Base-by-base conservation (phyloP, 2,329 filamentous ascomycete genomes). In the Ceratocystis alfenasii region DNA sequence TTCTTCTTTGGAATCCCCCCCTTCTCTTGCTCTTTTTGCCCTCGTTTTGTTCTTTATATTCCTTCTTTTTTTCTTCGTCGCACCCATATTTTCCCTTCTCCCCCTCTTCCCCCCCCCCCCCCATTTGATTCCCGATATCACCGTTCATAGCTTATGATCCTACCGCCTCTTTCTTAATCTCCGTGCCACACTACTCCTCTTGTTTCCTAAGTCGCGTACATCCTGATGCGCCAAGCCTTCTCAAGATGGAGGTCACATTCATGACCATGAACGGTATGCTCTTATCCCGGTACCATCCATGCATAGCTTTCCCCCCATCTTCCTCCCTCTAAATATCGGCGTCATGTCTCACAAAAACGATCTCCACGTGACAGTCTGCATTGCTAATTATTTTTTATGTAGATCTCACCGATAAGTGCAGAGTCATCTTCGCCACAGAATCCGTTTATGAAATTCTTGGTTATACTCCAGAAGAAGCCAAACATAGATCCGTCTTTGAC, bases 381-480 rank as follows among this genome's bases (percentile, higher is more conserved):
- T 17, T 15, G 15, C 48, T 53, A 53, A 53, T 25, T 7, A 3
- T 7, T 25, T 25, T 15, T 6, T 28, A 15, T 28, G 2, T 46
- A 92, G 89, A 92, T 75, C 80, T 93, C 68, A 83, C 84, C 55
- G 79, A 82, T 66, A 87, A 93, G 73, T 90, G 89, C 71, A 87
- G 85, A 69, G 87, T 95, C 69, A 81, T 92, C 68, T 95, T 91
- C 75, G 88, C 86, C 22, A 95, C 90, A 63, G 88, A 91, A 71
- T 94, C 90, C 1, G 85, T 95, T 69, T 79, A 85, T 70, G 89
- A 95, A 71, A 90, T 95, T 68, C 82, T 95, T 53, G 90, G 89
- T 64, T 93, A 90, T 72, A 81, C 83, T 22, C 87, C 90, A 2
- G 80, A 87, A 68, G 88, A 95, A 72, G 84, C 95, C 17, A 81